Evolutionary conservation across 1,139 yeast genomes (phyloP).

Genomic region (Lodderomyces jiufengensis): DNA sequence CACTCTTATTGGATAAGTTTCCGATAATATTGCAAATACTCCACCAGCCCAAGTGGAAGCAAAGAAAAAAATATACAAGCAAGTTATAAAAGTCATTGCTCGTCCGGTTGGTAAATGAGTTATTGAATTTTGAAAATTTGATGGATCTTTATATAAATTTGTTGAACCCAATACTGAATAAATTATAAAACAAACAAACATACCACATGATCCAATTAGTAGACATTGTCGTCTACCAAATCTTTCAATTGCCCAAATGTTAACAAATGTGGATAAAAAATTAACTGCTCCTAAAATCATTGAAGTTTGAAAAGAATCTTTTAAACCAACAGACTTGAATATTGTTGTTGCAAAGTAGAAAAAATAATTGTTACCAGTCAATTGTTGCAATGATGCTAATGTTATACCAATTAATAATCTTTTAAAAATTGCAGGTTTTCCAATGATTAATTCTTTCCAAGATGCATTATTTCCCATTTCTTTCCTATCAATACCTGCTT

Average conservation of each 20-base stretch:
- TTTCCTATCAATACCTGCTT: slow-evolving; percentile 64
- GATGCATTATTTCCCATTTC: slow-evolving; percentile 60
- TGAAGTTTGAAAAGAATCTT: slow-evolving; percentile 70
- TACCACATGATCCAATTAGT: slow-evolving; percentile 43
- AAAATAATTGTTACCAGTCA: slow-evolving; percentile 78
- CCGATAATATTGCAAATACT: slow-evolving; percentile 74
- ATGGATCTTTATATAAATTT: slow-evolving; percentile 51
- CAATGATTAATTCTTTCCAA: slow-evolving; percentile 63
- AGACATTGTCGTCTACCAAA: slow-evolving; percentile 71
- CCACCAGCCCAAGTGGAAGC: slow-evolving; percentile 87
- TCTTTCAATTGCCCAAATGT: slow-evolving; percentile 61
- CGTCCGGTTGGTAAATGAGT: slow-evolving; percentile 46
- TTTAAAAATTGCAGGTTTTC: slow-evolving; percentile 60
- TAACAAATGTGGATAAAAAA: slow-evolving; percentile 67
- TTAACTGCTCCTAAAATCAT: slow-evolving; percentile 75
- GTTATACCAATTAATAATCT: slow-evolving; percentile 62
- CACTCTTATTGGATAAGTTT: slow-evolving; percentile 73
- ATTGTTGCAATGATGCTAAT: slow-evolving; percentile 69
- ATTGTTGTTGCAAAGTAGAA: slow-evolving; percentile 80
- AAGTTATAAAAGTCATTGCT: slow-evolving; percentile 72
- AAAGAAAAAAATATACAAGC: slow-evolving; percentile 74
- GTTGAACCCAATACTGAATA: slow-evolving; percentile 60
- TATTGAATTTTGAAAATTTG: slow-evolving; percentile 26
- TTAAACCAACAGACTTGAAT: slow-evolving; percentile 70
- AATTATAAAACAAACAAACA: slow-evolving; percentile 56